A percentile compares a stretch with the other conserved stretches of the same genome.
phyloP scores from a whole-genome alignment of 371 early-diverging fungal genomes.

The Mortierella sp. region DNA sequence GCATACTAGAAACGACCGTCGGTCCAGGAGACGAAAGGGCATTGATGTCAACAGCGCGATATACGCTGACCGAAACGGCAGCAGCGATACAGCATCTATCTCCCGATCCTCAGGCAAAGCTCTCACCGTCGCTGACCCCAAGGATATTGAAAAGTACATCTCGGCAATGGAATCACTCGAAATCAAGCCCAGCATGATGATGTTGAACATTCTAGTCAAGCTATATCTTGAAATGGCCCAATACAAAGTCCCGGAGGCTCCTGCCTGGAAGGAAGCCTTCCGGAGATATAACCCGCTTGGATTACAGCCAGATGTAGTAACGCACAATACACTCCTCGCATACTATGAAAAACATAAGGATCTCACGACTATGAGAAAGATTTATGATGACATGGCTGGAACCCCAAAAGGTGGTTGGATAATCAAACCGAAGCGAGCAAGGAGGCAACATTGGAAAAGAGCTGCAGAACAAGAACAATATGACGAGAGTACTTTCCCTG shows the following conservation, averaged over 20 bases:
- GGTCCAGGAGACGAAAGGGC: neutral
- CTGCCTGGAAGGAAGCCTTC: constrained; percentile 36
- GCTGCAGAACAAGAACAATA: neutral
- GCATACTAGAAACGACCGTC: neutral
- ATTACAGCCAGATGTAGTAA: constrained; percentile 62
- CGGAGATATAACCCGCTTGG: constrained; percentile 44
- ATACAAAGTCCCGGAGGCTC: constrained; percentile 32
- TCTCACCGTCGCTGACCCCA: constrained; percentile 24
- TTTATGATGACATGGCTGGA: constrained; percentile 45
- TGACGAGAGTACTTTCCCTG: neutral
- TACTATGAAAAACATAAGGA: constrained; percentile 60
- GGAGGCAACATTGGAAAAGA: neutral
- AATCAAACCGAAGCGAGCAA: neutral
- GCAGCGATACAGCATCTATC: neutral
- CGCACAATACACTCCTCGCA: constrained; percentile 63
- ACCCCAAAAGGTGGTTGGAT: neutral
- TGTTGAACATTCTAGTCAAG: constrained; percentile 43
- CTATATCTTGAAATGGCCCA: constrained; percentile 48
- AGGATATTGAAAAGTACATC: constrained; percentile 29
- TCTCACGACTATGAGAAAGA: constrained; percentile 34
- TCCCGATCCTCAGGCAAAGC: neutral
- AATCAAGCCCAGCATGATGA: constrained; percentile 21
- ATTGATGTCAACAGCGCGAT: neutral
- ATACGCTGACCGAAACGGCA: neutral
- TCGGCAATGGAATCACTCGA: constrained; percentile 25